phyloP scores from a whole-genome alignment of 148 eudicot species.

The Rhododendron kiyosumense region DNA sequence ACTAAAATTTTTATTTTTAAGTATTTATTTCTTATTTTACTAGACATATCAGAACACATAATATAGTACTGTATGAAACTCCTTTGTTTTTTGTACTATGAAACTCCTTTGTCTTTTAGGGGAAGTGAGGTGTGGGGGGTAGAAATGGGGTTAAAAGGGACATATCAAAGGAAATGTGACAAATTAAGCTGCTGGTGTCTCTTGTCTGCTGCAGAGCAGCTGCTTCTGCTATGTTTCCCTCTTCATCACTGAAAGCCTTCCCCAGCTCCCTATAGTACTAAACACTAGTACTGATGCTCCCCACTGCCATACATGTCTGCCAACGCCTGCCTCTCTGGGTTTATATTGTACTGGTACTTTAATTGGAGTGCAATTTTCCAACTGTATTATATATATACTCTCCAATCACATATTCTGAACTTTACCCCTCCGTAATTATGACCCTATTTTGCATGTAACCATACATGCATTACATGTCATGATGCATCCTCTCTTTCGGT shows the following conservation, averaged over 20 bases:
- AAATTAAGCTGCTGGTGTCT: slow-evolving; percentile 4
- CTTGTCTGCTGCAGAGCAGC: neutral
- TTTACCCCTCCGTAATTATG: neutral
- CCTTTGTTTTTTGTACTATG: too few relatives aligned
- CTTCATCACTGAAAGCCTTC: neutral
- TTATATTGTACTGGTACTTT: neutral
- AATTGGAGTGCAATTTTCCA: neutral
- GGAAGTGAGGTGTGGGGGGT: neutral
- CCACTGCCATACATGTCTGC: neutral
- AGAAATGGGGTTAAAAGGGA: slow-evolving; percentile 18
- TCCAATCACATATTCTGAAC: neutral
- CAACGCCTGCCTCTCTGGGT: neutral
- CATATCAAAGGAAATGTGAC: slow-evolving; percentile 22
- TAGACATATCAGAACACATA: too few relatives aligned
- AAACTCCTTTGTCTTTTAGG: too few relatives aligned
- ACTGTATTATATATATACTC: neutral
- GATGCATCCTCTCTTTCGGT: too few relatives aligned
- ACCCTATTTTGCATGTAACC: neutral
- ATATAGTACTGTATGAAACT: too few relatives aligned
- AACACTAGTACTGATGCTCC: neutral
- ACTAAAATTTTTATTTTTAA: too few relatives aligned
- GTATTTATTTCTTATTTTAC: too few relatives aligned
- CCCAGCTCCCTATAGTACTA: neutral
- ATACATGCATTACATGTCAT: neutral
- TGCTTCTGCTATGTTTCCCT: neutral